Base-by-base conservation (phyloP, 2,329 filamentous ascomycete genomes). In the Aureobasidium sp. region DNA sequence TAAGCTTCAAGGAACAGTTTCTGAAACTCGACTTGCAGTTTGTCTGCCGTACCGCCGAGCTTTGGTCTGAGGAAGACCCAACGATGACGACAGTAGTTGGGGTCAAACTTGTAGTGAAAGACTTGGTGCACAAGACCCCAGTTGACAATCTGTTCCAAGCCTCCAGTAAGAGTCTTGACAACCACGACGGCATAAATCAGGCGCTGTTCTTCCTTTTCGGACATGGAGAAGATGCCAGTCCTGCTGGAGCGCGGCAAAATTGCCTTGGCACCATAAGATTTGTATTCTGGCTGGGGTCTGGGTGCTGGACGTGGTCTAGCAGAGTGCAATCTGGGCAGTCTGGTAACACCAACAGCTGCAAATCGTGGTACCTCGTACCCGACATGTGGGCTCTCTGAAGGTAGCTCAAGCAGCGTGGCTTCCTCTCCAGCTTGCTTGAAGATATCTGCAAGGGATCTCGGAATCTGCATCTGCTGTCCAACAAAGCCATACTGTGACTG, bases 1-100 rank as follows among this genome's bases (percentile, higher is more conserved):
- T 94, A 93, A 0, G 91, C 91, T 54, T 83, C 77, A 8, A 93
- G 78, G 70, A 93, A 93, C 10, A 82, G 83, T 20, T 87, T 81
- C 71, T 92, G 89, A 69, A 95, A 93, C 55, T 88, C 86, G 8
- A 84, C 80, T 7, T 87, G 89, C 51, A 92, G 73, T 47, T 85
- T 84, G 6, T 87, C 80, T 42, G 74, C 70, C 20, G 71, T 69
- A 3, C 48, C 64, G 20, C 64, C 66, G 16, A 70, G 69, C 53
- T 63, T 67, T 8, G 69, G 69, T 40, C 65, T 75, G 68, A 66
- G 67, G 55, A 66, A 75, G 9, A 65, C 66, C 80, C 80, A 82
- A 18, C 78, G 73, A 29, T 76, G 75, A 58, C 78, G 78, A 27
- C 79, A 72, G 55, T 80, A 80, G 29, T 75, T 71, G 36, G 69